Evolutionary conservation across 73 alveolate species (phyloP), one percentile per base, ranked within the genome.

Genomic region (Paramecium sonneborni): DNA sequence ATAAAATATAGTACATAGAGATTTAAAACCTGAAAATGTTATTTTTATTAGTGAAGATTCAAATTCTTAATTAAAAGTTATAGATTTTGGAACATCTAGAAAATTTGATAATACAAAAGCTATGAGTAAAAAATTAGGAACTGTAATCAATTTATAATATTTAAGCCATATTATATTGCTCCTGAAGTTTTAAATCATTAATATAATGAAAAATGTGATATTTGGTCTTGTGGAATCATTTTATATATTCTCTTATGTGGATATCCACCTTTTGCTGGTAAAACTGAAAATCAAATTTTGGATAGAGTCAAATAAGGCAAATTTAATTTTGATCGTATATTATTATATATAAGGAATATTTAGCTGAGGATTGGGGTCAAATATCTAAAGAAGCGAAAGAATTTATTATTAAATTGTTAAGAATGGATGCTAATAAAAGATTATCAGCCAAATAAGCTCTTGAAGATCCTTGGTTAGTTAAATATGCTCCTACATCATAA

Each of bases 11-110:
- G 97, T 97, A 2, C 99, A 97, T 89, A 70, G 99, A 89, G 99
- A 97, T 79, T 68, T 97, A 20, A 97, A 97, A 70, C 99, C 99
- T 18, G 99, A 96, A 48, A 97, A 97, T 90, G 92, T 97, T 39
- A 84, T 97, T 28, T 96, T 97, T 43, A 95, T 88, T 38, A 94
- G 94, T 41, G 94, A 94, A 56, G 95, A 96, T 48, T 82, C 92
- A 6, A 85, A 92, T 32, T 85, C 92, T 11, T 74, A 76, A 38
- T 70, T 96, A 12, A 98, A 98, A 94, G 95, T 98, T 20, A 97
- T 98, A 12, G 99, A 97, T 92, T 98, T 98, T 92, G 99, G 99
- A 5, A 94, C 98, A 7, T 84, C 95, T 9, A 43, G 92, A 32
- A 93, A 84, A 90, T 88, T 93, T 52, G 95, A 92, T 52, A 32